These are phyloP conservation scores for Naganishia albida DNA, from an alignment of 1,284 basidiomycete genomes.

Conservation along the genomic window DNA sequence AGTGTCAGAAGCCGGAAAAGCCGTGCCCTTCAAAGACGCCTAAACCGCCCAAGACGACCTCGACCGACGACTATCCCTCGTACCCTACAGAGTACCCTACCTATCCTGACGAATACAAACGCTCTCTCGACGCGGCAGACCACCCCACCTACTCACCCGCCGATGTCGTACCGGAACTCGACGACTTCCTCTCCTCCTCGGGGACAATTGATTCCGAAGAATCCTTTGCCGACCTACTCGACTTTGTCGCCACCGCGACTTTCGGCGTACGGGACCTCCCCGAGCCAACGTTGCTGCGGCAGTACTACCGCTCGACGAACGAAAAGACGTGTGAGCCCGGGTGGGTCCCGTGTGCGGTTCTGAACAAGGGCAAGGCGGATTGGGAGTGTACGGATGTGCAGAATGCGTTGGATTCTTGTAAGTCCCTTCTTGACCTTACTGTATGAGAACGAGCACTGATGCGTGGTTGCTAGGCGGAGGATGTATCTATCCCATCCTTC, in stretches of 20 bases:
- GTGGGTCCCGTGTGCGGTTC: conserved; percentile 14
- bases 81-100: neutral
- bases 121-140: neutral
- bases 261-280: conserved; percentile 22
- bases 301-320: conserved; percentile 21
- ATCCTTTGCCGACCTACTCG: neutral
- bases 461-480: conserved; percentile 2
- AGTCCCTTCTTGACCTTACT: neutral
- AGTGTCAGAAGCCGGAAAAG: conserved; percentile 12
- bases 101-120: neutral
- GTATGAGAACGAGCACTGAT: too few species aligned
- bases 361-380: conserved; percentile 18
- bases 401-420: conserved; percentile 22
- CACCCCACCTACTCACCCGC: too few species aligned
- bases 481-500: conserved; percentile 19
- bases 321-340: conserved; percentile 7
- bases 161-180: too few species aligned
- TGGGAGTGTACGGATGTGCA: conserved; percentile 23
- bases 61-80: neutral
- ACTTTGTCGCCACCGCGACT: conserved; percentile 3
- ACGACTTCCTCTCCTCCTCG: neutral
- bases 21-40: conserved; percentile 13
- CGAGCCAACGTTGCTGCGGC: conserved; percentile 19
- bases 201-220: neutral
- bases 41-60: conserved; percentile 13